Evolutionary conservation across 2,329 filamentous ascomycete genomes (phyloP).

Genomic region (Neoscytalidium dimidiatum): DNA sequence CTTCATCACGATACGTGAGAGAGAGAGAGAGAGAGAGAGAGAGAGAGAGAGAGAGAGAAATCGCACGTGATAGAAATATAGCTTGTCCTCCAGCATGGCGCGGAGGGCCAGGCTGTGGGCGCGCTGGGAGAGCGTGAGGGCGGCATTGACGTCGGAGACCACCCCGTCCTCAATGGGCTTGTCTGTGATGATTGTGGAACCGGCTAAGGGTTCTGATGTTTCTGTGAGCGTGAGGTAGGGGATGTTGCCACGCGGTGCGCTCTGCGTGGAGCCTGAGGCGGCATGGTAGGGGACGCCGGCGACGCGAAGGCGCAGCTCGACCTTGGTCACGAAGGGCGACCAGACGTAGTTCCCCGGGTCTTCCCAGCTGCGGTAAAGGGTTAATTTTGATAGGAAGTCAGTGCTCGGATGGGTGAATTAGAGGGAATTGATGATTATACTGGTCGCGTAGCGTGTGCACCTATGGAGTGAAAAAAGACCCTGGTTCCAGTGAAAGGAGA

Average conservation of each 20-base stretch:
- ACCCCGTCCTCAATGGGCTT: conserved; percentile 44
- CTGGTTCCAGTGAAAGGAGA: not conserved
- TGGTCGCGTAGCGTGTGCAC: too few species aligned
- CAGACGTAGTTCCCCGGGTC: conserved; percentile 49
- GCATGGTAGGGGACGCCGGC: conserved; percentile 49
- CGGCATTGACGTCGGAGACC: conserved; percentile 52
- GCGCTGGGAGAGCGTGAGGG: conserved; percentile 40
- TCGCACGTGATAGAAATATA: conserved; percentile 58
- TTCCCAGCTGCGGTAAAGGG: conserved; percentile 55
- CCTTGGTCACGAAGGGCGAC: conserved; percentile 65
- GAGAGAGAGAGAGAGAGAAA: not conserved
- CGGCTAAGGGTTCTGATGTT: conserved; percentile 40
- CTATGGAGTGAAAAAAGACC: not conserved
- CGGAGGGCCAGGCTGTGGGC: conserved; percentile 56
- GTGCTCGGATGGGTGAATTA: not conserved
- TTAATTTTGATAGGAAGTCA: conserved; percentile 33
- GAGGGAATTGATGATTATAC: not conserved
- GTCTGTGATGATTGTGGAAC: conserved; percentile 59
- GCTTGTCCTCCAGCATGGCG: conserved; percentile 61
- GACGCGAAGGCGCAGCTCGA: conserved; percentile 63
- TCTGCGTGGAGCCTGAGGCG: conserved; percentile 47
- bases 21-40: too few species aligned
- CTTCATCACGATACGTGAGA: too few species aligned
- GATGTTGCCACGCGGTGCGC: conserved; percentile 60
- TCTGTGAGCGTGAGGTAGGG: conserved; percentile 55